Evolutionary conservation across 73 alveolate genomes (phyloP), one percentile per base, ranked within the genome.

Genomic region (Uronychia binucleata): DNA sequence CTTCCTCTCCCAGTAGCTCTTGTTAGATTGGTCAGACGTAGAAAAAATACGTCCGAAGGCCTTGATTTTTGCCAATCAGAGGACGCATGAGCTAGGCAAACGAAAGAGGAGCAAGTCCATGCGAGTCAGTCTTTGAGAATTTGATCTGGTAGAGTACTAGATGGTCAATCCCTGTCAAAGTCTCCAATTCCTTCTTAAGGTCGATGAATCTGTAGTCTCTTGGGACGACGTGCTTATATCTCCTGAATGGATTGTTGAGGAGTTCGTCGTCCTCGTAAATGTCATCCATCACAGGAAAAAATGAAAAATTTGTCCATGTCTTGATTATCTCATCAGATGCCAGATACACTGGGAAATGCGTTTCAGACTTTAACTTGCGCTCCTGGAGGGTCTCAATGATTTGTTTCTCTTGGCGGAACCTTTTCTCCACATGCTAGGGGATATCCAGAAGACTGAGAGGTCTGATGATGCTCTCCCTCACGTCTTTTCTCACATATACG

Each of bases 401-500:
- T 5, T 19, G 5, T 5, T 46, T 46, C 33, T 77, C 84, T 31
- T 77, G 1, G 0, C 11, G 14, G 59, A 77, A 77, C 34, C 34
- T 32, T 14, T 31, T 31, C 1, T 0, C 34, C 0, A 77, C 31
- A 5, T 5, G 31, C 33, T 77, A 13, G 1, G 84, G 59, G 67
- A 77, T 58, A 30, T 77, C 84, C 0, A 26, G 8, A 8, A 30
- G 57, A 25, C 75, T 31, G 34, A 35, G 31, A 11, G 57, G 84
- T 30, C 1, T 5, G 75, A 77, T 34, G 26, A 77, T 32, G 1
- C 33, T 33, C 1, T 35, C 30, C 25, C 84, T 14, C 30, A 1
- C 26, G 1, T 19, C 84, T 26, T 30, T 33, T 77, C 86, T 79
- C 30, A 57, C 31, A 33, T 79, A 79, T 8, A 87, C 26, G 0